These are phyloP conservation scores for Didymella lethalis DNA, from an alignment of 2,329 filamentous ascomycete genomes.

Conservation along the genomic window DNA sequence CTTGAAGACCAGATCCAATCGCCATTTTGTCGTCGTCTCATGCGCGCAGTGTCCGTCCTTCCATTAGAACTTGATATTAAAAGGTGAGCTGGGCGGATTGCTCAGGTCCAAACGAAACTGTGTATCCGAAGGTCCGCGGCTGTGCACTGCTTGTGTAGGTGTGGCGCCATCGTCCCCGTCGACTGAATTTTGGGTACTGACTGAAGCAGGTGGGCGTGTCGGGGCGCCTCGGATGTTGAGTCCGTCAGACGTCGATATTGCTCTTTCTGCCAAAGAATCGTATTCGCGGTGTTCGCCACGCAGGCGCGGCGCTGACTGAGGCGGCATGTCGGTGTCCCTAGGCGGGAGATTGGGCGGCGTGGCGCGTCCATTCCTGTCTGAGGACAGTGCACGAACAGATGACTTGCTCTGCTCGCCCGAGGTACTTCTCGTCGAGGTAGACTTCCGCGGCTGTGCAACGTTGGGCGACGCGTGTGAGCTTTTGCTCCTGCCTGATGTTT, in stretches of 20 bases:
- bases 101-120: slow-evolving; percentile 47
- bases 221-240: slow-evolving; percentile 31
- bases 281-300: slow-evolving; percentile 33
- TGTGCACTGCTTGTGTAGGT: slow-evolving; percentile 47
- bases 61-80: slow-evolving; percentile 49
- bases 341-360: slow-evolving; percentile 41
- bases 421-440: slow-evolving; percentile 39
- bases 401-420: slow-evolving; percentile 43
- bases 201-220: slow-evolving; percentile 36
- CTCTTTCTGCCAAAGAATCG: slow-evolving; percentile 41
- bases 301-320: slow-evolving; percentile 28
- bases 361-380: slow-evolving; percentile 45
- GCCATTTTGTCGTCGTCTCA: slow-evolving; percentile 32
- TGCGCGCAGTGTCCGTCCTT: slow-evolving; percentile 25
- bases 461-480: slow-evolving; percentile 37
- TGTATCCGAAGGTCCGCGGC: slow-evolving; percentile 41
- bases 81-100: slow-evolving; percentile 49
- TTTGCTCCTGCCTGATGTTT: slow-evolving; percentile 37
- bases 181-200: slow-evolving; percentile 33
- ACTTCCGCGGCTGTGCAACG: slow-evolving; percentile 37
- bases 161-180: slow-evolving; percentile 45
- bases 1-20: slow-evolving; percentile 33
- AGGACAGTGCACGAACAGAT: slow-evolving; percentile 40
- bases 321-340: slow-evolving; percentile 12
- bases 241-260: slow-evolving; percentile 42